These are phyloP conservation scores for Daldinia sp. DNA, from an alignment of 2,329 filamentous ascomycete genomes.

Conservation along the genomic window DNA sequence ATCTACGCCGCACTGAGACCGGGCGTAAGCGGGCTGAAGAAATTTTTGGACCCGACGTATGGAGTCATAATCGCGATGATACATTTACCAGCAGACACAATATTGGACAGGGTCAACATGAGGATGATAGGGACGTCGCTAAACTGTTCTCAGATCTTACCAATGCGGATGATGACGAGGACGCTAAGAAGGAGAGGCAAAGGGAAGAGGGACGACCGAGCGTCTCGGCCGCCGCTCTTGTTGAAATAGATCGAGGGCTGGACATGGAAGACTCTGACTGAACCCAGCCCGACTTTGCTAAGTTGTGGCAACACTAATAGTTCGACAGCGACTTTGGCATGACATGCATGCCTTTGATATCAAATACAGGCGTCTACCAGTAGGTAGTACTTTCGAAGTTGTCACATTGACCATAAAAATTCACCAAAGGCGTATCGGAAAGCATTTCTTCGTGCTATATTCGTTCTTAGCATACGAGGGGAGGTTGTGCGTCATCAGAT, in stretches of 20 bases:
- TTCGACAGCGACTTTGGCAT: background rate
- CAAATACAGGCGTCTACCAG: slow-evolving; percentile 8
- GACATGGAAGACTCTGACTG: slow-evolving; percentile 54
- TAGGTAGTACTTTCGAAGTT: background rate
- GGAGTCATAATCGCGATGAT: slow-evolving; percentile 54
- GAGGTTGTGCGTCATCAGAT: slow-evolving; percentile 22
- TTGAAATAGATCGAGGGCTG: slow-evolving; percentile 52
- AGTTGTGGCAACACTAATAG: background rate
- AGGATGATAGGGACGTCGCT: slow-evolving; percentile 63
- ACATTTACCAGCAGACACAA: slow-evolving; percentile 40
- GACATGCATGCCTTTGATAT: slow-evolving; percentile 7
- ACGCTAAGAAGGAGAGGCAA: slow-evolving; percentile 52
- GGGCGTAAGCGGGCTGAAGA: slow-evolving; percentile 64
- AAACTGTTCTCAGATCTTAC: slow-evolving; percentile 69
- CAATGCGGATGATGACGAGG: slow-evolving; percentile 63
- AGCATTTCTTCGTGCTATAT: slow-evolving; percentile 24
- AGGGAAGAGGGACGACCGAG: slow-evolving; percentile 52
- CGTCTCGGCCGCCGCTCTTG: slow-evolving; percentile 53
- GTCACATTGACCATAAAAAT: slow-evolving; percentile 11
- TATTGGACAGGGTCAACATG: slow-evolving; percentile 52
- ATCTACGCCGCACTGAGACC: slow-evolving; percentile 62
- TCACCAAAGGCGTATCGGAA: slow-evolving; percentile 27
- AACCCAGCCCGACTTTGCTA: background rate
- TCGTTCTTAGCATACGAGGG: slow-evolving; percentile 23
- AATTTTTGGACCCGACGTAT: slow-evolving; percentile 64